Evolutionary conservation across 2,329 filamentous ascomycete genomes (phyloP), one percentile per base, ranked within the genome.

Genomic region (Exophiala viscosa): DNA sequence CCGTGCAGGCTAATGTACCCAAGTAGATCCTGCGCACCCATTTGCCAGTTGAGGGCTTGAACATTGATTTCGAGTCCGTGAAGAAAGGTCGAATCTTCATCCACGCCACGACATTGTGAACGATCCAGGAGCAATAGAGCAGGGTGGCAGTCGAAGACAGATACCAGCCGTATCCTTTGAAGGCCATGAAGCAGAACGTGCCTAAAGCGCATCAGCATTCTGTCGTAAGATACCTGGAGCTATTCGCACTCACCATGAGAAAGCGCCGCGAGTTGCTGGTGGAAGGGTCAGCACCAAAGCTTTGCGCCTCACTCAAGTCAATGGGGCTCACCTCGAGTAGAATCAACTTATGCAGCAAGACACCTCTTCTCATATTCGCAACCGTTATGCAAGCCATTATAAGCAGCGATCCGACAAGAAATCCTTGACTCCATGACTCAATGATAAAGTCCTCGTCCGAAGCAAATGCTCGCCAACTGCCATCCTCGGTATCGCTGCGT

Each of bases 41-140:
- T 34, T 51, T 57, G 35, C 57, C 61, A 8, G 57, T 60, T 18
- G 50, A 40, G 4, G 54, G 54, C 40, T 55, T 51, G 50, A 84
- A 65, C 8, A 70, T 62, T 42, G 76, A 82, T 28, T 75, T 73
- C 6, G 70, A 67, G 28, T 67, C 72, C 2, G 72, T 72, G 6
- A 85, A 69, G 60, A 85, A 84, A 0, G 83, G 83, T 48, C 76
- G 77, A 57, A 80, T 82, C 67, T 86, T 86, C 67, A 86, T 77
- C 83, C 83, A 86, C 0, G 83, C 76, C 54, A 86, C 81, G 54
- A 86, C 73, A 57, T 86, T 86, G 66, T 86, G 83, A 7, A 86
- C 67, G 10, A 73, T 76, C 80, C 82, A 85, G 3, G 80, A 84
- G n/a, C 76, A 69, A 58, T 84, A 83, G 18, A 86, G 74, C 14